Percentiles rank a stretch among this genome's conserved stretches.
Conservation (phyloP, 768 basidiomycete species). For the Rossbeevera mucosa region DNA sequence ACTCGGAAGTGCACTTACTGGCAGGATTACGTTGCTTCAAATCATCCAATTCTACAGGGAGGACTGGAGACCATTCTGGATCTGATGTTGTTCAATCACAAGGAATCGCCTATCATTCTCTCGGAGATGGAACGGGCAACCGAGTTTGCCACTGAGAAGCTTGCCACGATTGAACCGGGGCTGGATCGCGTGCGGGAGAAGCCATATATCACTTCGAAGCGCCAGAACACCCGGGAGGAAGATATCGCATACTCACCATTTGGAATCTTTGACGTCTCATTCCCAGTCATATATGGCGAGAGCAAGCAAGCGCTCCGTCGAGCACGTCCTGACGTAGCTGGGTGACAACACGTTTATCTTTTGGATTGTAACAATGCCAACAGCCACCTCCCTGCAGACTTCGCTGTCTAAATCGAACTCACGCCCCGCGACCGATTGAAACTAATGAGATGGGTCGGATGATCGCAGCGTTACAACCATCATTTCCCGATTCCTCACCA, state of each 20-base stretch:
- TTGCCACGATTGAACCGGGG: background rate
- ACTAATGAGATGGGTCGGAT: background rate
- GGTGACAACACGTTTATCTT: background rate
- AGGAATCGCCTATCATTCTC: background rate
- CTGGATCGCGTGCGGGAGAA: background rate
- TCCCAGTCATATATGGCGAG: too few species aligned
- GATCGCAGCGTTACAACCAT: background rate
- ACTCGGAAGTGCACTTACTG: background rate
- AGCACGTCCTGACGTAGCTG: background rate
- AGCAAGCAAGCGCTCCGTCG: background rate
- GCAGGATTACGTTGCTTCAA: background rate
- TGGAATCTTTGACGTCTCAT: background rate
- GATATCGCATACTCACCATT: background rate
- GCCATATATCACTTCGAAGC: background rate
- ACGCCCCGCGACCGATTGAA: background rate
- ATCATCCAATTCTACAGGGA: background rate
- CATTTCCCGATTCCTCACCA: background rate
- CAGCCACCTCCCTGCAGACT: slow-evolving; percentile 1
- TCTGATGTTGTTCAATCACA: background rate
- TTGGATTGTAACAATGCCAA: slow-evolving; percentile 1
- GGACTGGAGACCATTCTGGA: background rate
- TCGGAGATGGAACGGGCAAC: background rate
- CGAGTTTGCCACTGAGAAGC: background rate
- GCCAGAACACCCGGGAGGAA: background rate
- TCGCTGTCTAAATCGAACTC: background rate